These are phyloP conservation scores for Trametes coccinea DNA, from an alignment of 768 basidiomycete species.

Conservation along the genomic window DNA sequence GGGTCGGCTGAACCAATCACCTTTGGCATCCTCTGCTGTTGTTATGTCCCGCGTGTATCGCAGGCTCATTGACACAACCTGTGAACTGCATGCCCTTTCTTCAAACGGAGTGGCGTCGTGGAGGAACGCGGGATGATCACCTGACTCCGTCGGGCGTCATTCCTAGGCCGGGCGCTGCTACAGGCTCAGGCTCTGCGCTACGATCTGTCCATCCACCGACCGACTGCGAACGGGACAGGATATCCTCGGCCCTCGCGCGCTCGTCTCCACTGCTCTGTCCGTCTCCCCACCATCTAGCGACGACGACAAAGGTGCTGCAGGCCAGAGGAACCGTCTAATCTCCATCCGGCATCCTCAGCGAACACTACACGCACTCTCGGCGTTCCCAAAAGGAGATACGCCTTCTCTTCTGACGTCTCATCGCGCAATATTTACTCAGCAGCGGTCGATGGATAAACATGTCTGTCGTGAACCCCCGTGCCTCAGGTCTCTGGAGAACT, in stretches of 20 bases:
- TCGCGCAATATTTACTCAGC: constrained; percentile 19
- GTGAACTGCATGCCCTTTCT: no score
- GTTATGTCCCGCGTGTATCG: no score
- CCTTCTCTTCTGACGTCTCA: background rate
- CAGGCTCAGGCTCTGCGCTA: no score
- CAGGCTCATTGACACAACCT: no score
- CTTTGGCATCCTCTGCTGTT: no score
- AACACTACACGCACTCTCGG: background rate
- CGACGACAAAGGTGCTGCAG: background rate
- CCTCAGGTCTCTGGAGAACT: constrained; percentile 50
- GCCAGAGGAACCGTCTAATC: background rate
- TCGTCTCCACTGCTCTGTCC: background rate
- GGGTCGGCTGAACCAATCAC: no score
- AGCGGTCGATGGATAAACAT: constrained; percentile 17
- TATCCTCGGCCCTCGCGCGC: background rate
- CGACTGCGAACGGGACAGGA: no score
- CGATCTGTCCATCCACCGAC: no score
- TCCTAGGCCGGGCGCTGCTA: no score
- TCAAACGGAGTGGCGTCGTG: no score
- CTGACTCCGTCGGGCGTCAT: no score
- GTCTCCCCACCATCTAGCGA: background rate
- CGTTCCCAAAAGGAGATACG: constrained; percentile 5
- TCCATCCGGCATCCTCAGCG: background rate
- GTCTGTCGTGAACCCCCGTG: constrained; percentile 39
- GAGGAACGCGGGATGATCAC: no score